Conservation (phyloP, 805 yeast genomes). For the Vanderwaltozyma yarrowii region DNA sequence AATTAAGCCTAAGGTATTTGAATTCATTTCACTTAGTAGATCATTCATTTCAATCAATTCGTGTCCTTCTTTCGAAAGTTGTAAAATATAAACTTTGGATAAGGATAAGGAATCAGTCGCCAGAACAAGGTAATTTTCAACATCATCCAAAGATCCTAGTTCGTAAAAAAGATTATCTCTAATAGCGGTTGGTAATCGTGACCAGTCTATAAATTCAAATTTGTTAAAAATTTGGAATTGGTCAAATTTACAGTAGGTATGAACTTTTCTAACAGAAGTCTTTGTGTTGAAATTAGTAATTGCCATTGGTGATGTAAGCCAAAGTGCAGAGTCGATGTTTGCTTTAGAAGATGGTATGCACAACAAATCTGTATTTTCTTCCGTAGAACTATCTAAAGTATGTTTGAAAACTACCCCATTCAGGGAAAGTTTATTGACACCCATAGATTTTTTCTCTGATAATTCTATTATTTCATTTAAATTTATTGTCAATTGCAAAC, state of each 20-base stretch:
- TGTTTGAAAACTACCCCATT: conserved; percentile 10
- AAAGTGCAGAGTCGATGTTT: conserved; percentile 5
- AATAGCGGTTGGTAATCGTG: background rate
- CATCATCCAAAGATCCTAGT: background rate
- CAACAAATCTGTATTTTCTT: conserved; percentile 8
- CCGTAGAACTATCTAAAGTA: conserved; percentile 15
- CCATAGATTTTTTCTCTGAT: background rate
- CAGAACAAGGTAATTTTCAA: conserved; percentile 5
- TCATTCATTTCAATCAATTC: conserved; percentile 13
- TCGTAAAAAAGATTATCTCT: conserved; percentile 1
- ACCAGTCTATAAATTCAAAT: conserved; percentile 3
- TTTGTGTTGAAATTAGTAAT: conserved; percentile 10
- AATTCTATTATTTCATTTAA: conserved; percentile 5
- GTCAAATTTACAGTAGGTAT: conserved; percentile 5
- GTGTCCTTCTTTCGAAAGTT: conserved; percentile 1
- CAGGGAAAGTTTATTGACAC: conserved; percentile 1
- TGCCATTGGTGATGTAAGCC: conserved; percentile 16
- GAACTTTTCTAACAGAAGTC: conserved; percentile 6
- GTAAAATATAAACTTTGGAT: conserved; percentile 6
- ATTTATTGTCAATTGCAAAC: conserved; percentile 10
- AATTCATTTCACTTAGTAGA: conserved; percentile 6
- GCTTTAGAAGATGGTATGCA: conserved; percentile 3
- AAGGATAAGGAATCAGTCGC: conserved; percentile 6
- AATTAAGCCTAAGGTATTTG: conserved; percentile 5
- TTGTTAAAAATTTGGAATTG: conserved; percentile 8